phyloP scores from a whole-genome alignment of 2,329 filamentous ascomycete species.

The Chaetomium olivaceum region DNA sequence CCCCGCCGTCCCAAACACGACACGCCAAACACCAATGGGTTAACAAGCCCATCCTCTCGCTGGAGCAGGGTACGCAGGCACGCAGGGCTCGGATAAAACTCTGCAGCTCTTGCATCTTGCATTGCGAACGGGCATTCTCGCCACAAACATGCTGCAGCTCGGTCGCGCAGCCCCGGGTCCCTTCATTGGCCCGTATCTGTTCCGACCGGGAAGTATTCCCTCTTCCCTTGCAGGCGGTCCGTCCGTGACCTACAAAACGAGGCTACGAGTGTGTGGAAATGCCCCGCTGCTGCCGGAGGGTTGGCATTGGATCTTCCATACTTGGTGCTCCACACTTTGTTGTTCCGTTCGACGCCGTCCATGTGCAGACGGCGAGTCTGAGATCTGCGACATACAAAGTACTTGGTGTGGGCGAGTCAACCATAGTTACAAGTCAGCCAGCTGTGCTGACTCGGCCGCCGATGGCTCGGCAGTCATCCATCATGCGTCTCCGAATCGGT shows the following conservation, averaged over 20 bases:
- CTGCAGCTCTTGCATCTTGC: constrained; percentile 12
- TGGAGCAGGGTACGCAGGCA: background rate
- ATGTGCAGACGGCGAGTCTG: background rate
- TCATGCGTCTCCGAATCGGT: background rate
- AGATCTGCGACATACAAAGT: background rate
- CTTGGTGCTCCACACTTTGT: background rate
- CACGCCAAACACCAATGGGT: background rate
- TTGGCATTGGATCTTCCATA: background rate
- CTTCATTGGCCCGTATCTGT: constrained; percentile 9
- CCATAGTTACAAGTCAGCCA: background rate
- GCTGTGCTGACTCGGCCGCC: background rate
- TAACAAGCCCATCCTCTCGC: background rate
- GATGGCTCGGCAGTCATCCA: background rate
- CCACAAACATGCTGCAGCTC: constrained; percentile 7
- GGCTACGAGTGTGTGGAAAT: too few species aligned
- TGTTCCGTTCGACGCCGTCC: constrained; percentile 4
- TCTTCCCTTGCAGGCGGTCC: background rate
- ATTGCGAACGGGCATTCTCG: background rate
- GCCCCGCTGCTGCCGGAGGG: background rate
- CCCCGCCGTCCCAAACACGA: background rate
- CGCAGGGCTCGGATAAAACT: background rate
- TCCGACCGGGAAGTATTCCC: background rate
- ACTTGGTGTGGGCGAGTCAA: background rate
- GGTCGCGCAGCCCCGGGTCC: background rate
- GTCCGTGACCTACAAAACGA: background rate